phyloP scores from a whole-genome alignment of 2,329 filamentous ascomycete genomes.

The Phyllosticta capitalensis region DNA sequence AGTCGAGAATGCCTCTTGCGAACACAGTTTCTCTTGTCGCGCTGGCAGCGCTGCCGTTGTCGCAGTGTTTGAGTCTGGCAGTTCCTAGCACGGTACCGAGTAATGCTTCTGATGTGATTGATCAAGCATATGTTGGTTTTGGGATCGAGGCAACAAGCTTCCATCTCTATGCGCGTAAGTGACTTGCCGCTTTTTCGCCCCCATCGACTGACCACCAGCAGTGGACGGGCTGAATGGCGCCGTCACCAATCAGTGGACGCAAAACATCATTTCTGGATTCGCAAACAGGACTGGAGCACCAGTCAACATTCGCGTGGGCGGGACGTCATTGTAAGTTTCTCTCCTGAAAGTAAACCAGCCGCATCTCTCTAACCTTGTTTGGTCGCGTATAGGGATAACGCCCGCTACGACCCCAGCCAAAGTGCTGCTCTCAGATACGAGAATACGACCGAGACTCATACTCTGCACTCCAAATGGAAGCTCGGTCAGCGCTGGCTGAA shows the following conservation, averaged over 20 bases:
- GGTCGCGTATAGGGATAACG: not conserved
- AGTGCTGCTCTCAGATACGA: not conserved
- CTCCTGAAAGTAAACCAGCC: not conserved
- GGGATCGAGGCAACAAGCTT: not conserved
- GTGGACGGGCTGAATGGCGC: not conserved
- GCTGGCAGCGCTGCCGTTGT: not conserved
- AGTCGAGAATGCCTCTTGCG: not conserved
- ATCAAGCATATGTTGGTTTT: not conserved
- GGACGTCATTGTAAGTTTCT: not conserved
- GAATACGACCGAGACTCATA: not conserved
- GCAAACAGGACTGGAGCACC: not conserved
- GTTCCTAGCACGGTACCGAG: not conserved
- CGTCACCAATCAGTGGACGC: not conserved
- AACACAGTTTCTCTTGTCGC: not conserved
- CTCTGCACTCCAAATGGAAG: not conserved
- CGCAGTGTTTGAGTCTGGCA: not conserved
- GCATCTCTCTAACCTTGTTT: not conserved
- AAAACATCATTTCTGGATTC: slow-evolving; percentile 2
- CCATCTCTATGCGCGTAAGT: not conserved
- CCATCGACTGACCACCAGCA: not conserved
- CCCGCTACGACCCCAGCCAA: not conserved
- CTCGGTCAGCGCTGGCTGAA: not conserved
- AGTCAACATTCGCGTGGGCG: slow-evolving; percentile 2
- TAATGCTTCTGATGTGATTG: not conserved
- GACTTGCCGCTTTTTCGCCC: not conserved